Percentiles rank a stretch among this genome's conserved stretches.
Evolutionary conservation across 2,329 filamentous ascomycete species (phyloP).

Genomic region (Aspergillus ochraceoroseus): DNA sequence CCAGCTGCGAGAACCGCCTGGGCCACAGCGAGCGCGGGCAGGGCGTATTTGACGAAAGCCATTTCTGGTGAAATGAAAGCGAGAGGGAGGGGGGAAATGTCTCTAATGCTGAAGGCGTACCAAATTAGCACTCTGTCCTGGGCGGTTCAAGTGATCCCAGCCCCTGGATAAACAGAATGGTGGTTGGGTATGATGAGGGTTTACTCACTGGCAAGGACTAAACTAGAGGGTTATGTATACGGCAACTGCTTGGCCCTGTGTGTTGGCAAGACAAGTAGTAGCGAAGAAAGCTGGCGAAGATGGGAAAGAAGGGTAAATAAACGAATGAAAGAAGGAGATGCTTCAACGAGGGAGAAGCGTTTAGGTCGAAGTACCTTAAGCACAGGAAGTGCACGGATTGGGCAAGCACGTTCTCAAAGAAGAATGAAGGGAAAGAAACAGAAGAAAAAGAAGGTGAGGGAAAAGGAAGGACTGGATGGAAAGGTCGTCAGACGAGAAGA

Average conservation of each 20-base stretch:
- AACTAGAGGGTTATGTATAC: slow-evolving; percentile 11
- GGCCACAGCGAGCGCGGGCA: slow-evolving; percentile 53
- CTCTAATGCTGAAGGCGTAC: neutral
- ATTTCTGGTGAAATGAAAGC: too few species aligned
- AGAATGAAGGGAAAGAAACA: slow-evolving; percentile 28
- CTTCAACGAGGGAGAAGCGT: slow-evolving; percentile 35
- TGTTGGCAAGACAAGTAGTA: slow-evolving; percentile 10
- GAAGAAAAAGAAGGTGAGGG: slow-evolving; percentile 39
- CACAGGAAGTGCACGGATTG: slow-evolving; percentile 27
- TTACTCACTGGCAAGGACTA: slow-evolving; percentile 1
- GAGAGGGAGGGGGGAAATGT: slow-evolving; percentile 8
- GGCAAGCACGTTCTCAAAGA: slow-evolving; percentile 29
- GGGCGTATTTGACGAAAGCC: slow-evolving; percentile 52
- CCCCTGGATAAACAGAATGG: neutral
- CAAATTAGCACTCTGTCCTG: slow-evolving; percentile 8
- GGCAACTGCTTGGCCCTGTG: slow-evolving; percentile 16
- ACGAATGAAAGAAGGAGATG: slow-evolving; percentile 35
- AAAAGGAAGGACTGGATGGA: slow-evolving; percentile 22
- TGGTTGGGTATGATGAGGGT: neutral
- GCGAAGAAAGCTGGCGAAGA: slow-evolving; percentile 12
- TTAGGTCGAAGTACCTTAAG: slow-evolving; percentile 16
- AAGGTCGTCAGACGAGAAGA: slow-evolving; percentile 18
- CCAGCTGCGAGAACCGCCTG: slow-evolving; percentile 49
- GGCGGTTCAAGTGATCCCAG: too few species aligned
- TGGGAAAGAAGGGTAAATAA: slow-evolving; percentile 21